Evolutionary conservation across 2,329 filamentous ascomycete genomes (phyloP).

Genomic region (Elsinoe batatas): DNA sequence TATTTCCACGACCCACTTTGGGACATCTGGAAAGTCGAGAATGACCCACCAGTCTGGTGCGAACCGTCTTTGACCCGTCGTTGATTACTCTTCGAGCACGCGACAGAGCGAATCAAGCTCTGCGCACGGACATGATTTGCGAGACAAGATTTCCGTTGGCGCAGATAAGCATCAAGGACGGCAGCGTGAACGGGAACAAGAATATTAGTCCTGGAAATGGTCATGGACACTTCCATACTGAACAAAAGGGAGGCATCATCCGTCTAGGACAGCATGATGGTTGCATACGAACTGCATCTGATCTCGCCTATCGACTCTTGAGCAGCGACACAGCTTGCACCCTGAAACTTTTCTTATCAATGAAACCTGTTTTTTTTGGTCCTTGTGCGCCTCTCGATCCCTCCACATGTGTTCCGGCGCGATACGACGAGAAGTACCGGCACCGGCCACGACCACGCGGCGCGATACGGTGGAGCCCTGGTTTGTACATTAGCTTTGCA

Average conservation of each 20-base stretch:
- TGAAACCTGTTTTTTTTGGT: neutral
- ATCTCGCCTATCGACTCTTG: neutral
- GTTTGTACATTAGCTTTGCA: neutral
- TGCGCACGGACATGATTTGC: neutral
- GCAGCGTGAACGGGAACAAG: neutral
- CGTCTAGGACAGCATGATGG: neutral
- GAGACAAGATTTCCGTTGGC: conserved; percentile 4
- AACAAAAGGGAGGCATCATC: neutral
- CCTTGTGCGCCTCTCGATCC: neutral
- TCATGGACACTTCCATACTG: neutral
- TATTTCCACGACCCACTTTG: neutral
- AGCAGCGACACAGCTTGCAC: neutral
- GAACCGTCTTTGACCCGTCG: too few species aligned
- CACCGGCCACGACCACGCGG: conserved; percentile 7
- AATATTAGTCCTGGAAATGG: neutral
- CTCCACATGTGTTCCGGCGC: neutral
- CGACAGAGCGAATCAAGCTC: conserved; percentile 3
- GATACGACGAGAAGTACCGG: neutral
- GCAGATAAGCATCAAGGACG: conserved; percentile 5
- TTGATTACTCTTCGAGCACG: neutral
- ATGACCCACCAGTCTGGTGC: too few species aligned
- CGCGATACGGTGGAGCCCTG: neutral
- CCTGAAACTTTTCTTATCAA: conserved; percentile 10
- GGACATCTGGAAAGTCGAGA: neutral
- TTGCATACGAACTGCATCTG: neutral